phyloP scores from a whole-genome alignment of 148 eudicot species.

The Bassia scoparia region DNA sequence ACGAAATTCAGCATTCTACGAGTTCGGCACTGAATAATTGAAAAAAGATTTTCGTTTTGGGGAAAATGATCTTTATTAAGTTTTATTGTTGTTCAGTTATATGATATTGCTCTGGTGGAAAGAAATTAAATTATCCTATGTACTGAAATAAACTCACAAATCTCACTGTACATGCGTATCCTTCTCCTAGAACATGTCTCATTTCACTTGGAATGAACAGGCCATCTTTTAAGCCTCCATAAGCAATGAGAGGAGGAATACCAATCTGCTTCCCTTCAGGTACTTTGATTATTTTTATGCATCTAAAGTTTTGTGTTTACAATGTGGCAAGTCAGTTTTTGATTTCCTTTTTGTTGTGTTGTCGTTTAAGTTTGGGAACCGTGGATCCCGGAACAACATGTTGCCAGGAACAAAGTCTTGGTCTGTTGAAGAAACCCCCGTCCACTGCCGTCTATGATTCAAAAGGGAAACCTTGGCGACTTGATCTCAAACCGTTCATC shows the following conservation, averaged over 20 bases:
- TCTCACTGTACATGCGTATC: not conserved
- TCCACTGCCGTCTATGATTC: slow-evolving; percentile 51
- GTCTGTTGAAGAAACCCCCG: slow-evolving; percentile 76
- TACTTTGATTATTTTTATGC: slow-evolving; percentile 23
- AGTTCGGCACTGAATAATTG: too few species aligned
- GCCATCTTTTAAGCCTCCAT: slow-evolving; percentile 70
- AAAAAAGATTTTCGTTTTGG: too few species aligned
- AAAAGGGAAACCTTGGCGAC: slow-evolving; percentile 71
- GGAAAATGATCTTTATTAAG: too few species aligned
- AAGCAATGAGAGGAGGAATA: slow-evolving; percentile 86
- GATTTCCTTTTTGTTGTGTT: slow-evolving; percentile 6
- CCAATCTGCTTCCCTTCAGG: slow-evolving; percentile 97
- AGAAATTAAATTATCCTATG: too few species aligned
- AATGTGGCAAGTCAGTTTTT: not conserved
- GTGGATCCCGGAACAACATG: slow-evolving; percentile 87
- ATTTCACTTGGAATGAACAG: slow-evolving; percentile 32
- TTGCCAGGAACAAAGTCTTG: slow-evolving; percentile 81
- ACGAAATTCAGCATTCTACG: too few species aligned
- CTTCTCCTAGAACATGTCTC: not conserved
- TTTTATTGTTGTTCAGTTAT: not conserved
- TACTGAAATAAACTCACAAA: too few species aligned
- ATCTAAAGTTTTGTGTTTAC: not conserved
- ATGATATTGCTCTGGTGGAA: not conserved
- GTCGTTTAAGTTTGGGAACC: slow-evolving; percentile 59
- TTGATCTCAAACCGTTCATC: slow-evolving; percentile 69